Evolutionary conservation across 306 rosid species (phyloP).

Genomic region (Gleditsia sinensis): DNA sequence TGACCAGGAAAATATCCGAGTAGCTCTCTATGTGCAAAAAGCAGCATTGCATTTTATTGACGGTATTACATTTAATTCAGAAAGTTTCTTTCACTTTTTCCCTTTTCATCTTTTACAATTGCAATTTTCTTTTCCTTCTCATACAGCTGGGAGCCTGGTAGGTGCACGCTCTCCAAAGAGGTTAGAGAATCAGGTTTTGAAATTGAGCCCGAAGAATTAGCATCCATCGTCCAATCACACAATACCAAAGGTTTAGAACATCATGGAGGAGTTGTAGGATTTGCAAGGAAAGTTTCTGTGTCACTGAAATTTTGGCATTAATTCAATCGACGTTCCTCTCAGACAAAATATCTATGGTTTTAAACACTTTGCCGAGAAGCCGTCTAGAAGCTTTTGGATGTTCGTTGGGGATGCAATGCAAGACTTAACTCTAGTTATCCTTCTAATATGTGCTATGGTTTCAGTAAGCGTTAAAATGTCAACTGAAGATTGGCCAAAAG

Average conservation of each 20-base stretch:
- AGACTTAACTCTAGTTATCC: conserved; percentile 78
- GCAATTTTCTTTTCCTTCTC: neutral
- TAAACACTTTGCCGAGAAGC: conserved; percentile 62
- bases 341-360: conserved; percentile 62
- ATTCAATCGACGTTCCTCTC: conserved; percentile 42
- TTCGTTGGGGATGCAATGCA: conserved; percentile 93
- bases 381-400: conserved; percentile 78
- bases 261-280: conserved; percentile 61
- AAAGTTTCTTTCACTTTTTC: neutral
- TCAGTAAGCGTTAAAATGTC: conserved; percentile 81
- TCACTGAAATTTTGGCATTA: conserved; percentile 58
- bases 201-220: conserved; percentile 65
- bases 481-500: conserved; percentile 85
- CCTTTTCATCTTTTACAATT: neutral
- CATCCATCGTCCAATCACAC: conserved; percentile 62
- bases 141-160: conserved; percentile 57
- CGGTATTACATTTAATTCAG: conserved; percentile 44
- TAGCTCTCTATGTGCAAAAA: conserved; percentile 72
- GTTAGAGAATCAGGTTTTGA: conserved; percentile 67
- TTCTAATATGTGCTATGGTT: conserved; percentile 60
- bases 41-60: conserved; percentile 81
- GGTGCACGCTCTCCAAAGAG: conserved; percentile 49
- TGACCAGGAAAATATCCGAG: conserved; percentile 74
- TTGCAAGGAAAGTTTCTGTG: conserved; percentile 52
- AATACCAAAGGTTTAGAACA: conserved; percentile 51